Evolutionary conservation across 2,329 filamentous ascomycete species (phyloP).

Genomic region (Akanthomyces uredinophilus): DNA sequence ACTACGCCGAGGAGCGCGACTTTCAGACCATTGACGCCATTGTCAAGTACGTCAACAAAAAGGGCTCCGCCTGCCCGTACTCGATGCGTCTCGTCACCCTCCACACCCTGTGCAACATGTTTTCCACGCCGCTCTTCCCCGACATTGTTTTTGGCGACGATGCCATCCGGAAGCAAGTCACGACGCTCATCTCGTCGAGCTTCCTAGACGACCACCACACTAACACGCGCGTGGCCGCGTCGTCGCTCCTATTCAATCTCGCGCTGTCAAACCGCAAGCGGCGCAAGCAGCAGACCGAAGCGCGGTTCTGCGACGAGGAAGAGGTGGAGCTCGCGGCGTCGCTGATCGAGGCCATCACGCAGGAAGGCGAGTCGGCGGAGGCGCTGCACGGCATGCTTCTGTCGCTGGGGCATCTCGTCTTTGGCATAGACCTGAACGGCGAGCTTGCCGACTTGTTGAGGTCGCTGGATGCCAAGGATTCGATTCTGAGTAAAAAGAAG

Average conservation of each 20-base stretch:
- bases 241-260: constrained; percentile 80
- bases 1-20: constrained; percentile 69
- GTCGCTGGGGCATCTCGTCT: constrained; percentile 70
- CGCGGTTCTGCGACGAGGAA: constrained; percentile 60
- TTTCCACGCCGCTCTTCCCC: constrained; percentile 67
- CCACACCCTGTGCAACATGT: constrained; percentile 81
- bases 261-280: constrained; percentile 63
- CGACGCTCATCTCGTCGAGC: constrained; percentile 67
- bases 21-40: constrained; percentile 60
- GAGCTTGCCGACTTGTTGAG: constrained; percentile 75
- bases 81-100: constrained; percentile 76
- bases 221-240: constrained; percentile 73
- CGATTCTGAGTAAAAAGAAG: constrained; percentile 53
- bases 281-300: constrained; percentile 51
- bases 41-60: constrained; percentile 52
- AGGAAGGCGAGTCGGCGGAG: constrained; percentile 59
- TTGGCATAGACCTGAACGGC: constrained; percentile 62
- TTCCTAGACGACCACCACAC: constrained; percentile 72
- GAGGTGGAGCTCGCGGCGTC: constrained; percentile 80
- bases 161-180: constrained; percentile 52
- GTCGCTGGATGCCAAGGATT: constrained; percentile 68
- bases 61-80: constrained; percentile 60
- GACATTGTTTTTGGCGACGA: constrained; percentile 53
- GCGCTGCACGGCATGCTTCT: constrained; percentile 72
- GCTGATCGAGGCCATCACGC: constrained; percentile 64